A percentile compares a stretch with the other conserved stretches of the same genome.
phyloP scores from a whole-genome alignment of 495 filamentous ascomycete genomes.

The Xylaria curta region DNA sequence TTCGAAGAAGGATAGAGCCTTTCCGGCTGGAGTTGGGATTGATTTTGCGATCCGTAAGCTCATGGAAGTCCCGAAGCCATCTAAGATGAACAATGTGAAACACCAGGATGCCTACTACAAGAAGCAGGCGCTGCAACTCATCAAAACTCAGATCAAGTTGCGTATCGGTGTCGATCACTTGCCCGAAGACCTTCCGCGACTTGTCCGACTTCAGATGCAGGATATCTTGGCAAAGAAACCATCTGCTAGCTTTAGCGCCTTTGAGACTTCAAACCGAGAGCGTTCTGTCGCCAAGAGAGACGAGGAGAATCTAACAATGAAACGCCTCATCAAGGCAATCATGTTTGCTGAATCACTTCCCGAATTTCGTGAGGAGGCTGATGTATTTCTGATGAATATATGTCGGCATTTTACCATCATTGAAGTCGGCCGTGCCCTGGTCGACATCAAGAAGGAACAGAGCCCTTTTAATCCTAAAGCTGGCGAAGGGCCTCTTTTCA shows the following conservation, averaged over 20 bases:
- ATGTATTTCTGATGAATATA: slow-evolving; percentile 74
- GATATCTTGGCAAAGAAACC: slow-evolving; percentile 77
- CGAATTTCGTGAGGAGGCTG: slow-evolving; percentile 76
- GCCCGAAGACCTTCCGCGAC: slow-evolving; percentile 83
- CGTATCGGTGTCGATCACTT: slow-evolving; percentile 85
- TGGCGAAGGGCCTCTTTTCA: slow-evolving; percentile 83
- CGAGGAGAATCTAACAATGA: slow-evolving; percentile 77
- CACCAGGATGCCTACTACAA: slow-evolving; percentile 88
- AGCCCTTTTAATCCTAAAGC: slow-evolving; percentile 81
- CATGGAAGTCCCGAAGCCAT: slow-evolving; percentile 73
- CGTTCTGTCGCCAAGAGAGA: slow-evolving; percentile 86
- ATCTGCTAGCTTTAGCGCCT: slow-evolving; percentile 63
- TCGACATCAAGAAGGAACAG: slow-evolving; percentile 71
- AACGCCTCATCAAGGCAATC: slow-evolving; percentile 85
- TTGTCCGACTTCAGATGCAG: slow-evolving; percentile 86
- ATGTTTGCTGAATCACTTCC: slow-evolving; percentile 85
- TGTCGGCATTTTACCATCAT: slow-evolving; percentile 89
- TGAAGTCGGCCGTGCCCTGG: slow-evolving; percentile 83
- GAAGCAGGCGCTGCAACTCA: slow-evolving; percentile 84
- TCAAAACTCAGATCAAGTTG: slow-evolving; percentile 87
- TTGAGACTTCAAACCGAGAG: slow-evolving; percentile 75
- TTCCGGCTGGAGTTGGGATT: slow-evolving; percentile 83
- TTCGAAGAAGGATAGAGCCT: slow-evolving; percentile 82
- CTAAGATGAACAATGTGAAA: slow-evolving; percentile 56
- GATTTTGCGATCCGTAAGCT: slow-evolving; percentile 88